phyloP scores from a whole-genome alignment of 257 asterid species.

The Solanum verrucosum region DNA sequence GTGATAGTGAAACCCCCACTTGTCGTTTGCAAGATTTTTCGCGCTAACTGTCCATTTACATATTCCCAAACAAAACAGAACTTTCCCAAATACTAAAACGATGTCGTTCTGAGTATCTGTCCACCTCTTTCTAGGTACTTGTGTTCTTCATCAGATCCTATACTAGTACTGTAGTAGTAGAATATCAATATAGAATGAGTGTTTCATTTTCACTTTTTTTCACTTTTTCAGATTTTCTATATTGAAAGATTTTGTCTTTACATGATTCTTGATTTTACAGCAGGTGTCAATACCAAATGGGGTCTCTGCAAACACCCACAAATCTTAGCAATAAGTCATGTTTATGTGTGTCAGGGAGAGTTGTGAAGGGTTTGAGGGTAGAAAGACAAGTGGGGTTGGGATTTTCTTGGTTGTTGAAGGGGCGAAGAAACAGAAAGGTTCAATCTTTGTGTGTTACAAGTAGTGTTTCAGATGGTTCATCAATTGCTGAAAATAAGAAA shows the following conservation, averaged over 20 bases:
- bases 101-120: not conserved
- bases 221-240: conserved; percentile 12
- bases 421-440: conserved; percentile 13
- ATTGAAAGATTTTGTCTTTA: not conserved
- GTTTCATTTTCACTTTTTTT: not conserved
- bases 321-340: conserved; percentile 4
- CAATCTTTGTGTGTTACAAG: conserved; percentile 27
- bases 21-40: not conserved
- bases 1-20: not conserved
- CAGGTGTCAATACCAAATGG: conserved; percentile 25
- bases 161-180: not conserved
- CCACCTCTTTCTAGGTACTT: not conserved
- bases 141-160: not conserved
- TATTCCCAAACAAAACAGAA: not conserved
- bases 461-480: conserved; percentile 17
- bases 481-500: not conserved
- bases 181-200: not conserved
- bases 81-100: not conserved
- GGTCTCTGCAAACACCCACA: conserved; percentile 31
- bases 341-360: not conserved
- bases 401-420: conserved; percentile 17
- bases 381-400: conserved; percentile 48
- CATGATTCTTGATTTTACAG: not conserved
- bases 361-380: not conserved
- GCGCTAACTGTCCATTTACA: not conserved